Evolutionary conservation across 1,284 basidiomycete genomes (phyloP).

Genomic region (Naganishia sp.): DNA sequence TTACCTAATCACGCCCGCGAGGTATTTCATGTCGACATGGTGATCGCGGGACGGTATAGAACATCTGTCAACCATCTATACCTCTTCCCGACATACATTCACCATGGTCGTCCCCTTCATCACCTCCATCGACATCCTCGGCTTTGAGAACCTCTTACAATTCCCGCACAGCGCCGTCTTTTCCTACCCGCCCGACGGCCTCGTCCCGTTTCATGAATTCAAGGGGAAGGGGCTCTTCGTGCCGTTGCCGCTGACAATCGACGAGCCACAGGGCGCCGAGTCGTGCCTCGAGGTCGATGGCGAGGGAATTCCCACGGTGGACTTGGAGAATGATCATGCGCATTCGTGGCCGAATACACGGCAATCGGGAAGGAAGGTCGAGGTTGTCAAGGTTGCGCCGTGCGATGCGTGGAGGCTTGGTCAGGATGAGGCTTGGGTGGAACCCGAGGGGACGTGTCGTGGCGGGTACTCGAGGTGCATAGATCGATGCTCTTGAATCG

Average conservation of each 20-base stretch:
- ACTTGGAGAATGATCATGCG: not conserved
- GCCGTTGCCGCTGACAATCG: conserved; percentile 10
- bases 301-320: not conserved
- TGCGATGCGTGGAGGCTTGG: conserved; percentile 17
- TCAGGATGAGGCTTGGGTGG: not conserved
- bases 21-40: too few relatives aligned
- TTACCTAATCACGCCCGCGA: too few relatives aligned
- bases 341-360: not conserved
- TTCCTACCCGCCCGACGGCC: not conserved
- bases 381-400: not conserved
- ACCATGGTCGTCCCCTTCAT: conserved; percentile 25
- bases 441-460: conserved; percentile 11
- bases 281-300: conserved; percentile 3
- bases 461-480: conserved; percentile 10
- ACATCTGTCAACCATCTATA: too few relatives aligned
- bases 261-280: not conserved
- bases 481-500: not conserved
- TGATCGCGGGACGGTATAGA: too few relatives aligned
- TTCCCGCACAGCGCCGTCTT: conserved; percentile 22
- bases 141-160: conserved; percentile 4
- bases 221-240: conserved; percentile 7
- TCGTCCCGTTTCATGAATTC: conserved; percentile 1
- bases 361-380: not conserved
- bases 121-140: conserved; percentile 21
- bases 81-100: too few relatives aligned